Base-by-base conservation (phyloP, 2,329 filamentous ascomycete genomes). In the Talaromyces marneffei region DNA sequence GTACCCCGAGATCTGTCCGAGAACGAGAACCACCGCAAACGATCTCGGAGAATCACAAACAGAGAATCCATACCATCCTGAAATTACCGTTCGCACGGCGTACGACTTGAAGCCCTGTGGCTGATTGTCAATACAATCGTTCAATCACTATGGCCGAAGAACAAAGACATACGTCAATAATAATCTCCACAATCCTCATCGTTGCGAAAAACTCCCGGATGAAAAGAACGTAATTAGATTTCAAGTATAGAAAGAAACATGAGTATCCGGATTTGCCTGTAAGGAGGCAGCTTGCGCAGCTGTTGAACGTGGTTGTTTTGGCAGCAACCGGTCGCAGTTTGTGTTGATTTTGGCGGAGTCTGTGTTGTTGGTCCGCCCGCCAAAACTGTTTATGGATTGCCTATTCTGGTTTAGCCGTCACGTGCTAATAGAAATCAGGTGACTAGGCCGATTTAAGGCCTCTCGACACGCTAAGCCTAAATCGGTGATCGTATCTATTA, bases 121-220 rank as follows among this genome's bases (percentile, higher is more conserved):
- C 42, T 39, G 57, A 57, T 35, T 35, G 40, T 64, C 29, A 65
- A 27, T 63, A 70, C 64, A 48, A 20, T 27, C 16, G 18, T 29
- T 35, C 25, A 18, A 44, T 35, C n/a, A 20, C n/a, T 18, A 27
- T 39, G 29, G 9, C 33, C 8, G 20, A 40, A 53, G n/a, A 40
- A 29, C 10, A 3, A 31, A 20, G 29, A 69, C 72, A 65, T 64
- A 77, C 77, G 69, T 80, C 78, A 65, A 80, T 79, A 68, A 80
- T 75, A 66, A 80, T 74, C 67, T 80, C 78, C 29, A 76, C 75
- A 66, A 80, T 78, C 72, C 77, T 75, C 78, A 80, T 80, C 64
- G 61, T 74, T 71, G 67, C 70, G n/a, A n/a, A 55, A 37, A 27
- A 33, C 48, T 52, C 18, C 48, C 33, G 20, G 29, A 40, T 23